These are phyloP conservation scores for Pyrrhoderma lamaoense DNA, from an alignment of 1,284 basidiomycete species.

Conservation along the genomic window DNA sequence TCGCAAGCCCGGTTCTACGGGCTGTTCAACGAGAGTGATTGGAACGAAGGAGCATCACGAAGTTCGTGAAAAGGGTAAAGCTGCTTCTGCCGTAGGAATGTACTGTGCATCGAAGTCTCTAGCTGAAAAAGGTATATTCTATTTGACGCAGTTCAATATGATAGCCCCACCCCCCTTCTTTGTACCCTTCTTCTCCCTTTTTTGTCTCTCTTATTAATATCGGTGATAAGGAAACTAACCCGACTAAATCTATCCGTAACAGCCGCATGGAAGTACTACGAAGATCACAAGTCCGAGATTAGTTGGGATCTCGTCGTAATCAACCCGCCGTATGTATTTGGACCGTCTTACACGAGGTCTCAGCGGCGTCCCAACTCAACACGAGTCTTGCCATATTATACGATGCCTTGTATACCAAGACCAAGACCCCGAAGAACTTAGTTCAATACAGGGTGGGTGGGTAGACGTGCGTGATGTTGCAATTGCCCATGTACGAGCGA, in stretches of 20 bases:
- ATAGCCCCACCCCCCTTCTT: neutral
- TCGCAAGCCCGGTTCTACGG: neutral
- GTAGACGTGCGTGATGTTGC: constrained; percentile 44
- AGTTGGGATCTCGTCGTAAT: constrained; percentile 19
- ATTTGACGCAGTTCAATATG: neutral
- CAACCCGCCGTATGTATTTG: constrained; percentile 17
- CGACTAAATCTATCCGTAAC: no score
- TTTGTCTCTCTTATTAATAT: no score
- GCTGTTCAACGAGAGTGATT: constrained; percentile 4
- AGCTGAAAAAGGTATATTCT: constrained; percentile 2
- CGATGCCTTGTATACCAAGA: constrained; percentile 9
- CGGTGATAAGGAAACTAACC: no score
- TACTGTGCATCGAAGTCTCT: constrained; percentile 7
- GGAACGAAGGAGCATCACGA: constrained; percentile 6
- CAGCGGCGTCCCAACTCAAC: constrained; percentile 10
- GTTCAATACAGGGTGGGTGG: constrained; percentile 28
- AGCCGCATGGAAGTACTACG: constrained; percentile 1
- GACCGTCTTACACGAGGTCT: constrained; percentile 13
- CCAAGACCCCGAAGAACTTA: constrained; percentile 20
- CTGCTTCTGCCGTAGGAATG: neutral
- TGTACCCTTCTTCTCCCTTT: neutral
- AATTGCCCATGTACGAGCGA: constrained; percentile 36
- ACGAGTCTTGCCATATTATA: constrained; percentile 6
- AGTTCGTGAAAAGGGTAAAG: constrained; percentile 1
- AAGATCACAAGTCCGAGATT: constrained; percentile 15